Percentiles rank a stretch among this genome's conserved stretches.
These are phyloP conservation scores for Chlamydomonas eustigma DNA, from an alignment of 139 green algal species.

Conservation along the genomic window DNA sequence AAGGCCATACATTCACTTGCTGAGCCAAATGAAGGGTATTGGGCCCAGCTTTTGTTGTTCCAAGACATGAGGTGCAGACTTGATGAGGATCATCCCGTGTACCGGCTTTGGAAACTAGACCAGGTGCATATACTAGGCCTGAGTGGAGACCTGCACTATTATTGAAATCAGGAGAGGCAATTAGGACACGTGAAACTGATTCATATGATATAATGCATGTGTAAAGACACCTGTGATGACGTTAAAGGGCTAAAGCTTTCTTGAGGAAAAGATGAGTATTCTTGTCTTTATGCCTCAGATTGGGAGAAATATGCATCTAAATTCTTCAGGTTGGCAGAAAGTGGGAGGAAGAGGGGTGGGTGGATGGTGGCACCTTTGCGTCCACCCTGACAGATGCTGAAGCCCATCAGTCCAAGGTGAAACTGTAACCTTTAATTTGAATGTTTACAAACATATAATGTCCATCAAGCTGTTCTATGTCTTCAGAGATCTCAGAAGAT, in stretches of 20 bases:
- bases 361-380: conserved; percentile 46
- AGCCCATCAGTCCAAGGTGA: too few relatives aligned
- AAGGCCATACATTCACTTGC: neutral
- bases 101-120: conserved; percentile 55
- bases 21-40: conserved; percentile 67
- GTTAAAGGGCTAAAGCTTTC: too few relatives aligned
- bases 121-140: conserved; percentile 27
- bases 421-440: too few relatives aligned
- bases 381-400: conserved; percentile 19
- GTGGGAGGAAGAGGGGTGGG: conserved; percentile 42
- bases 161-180: too few relatives aligned
- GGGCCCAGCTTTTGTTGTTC: conserved; percentile 68
- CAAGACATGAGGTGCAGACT: conserved; percentile 53
- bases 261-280: too few relatives aligned
- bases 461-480: too few relatives aligned
- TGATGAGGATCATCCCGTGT: conserved; percentile 52
- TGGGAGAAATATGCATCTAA: conserved; percentile 5
- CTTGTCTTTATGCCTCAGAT: neutral
- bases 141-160: too few relatives aligned
- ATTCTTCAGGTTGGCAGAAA: conserved; percentile 35
- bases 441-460: too few relatives aligned
- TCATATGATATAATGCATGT: too few relatives aligned
- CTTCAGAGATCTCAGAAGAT: too few relatives aligned
- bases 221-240: too few relatives aligned
- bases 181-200: too few relatives aligned